These are phyloP conservation scores for Earliella scabrosa DNA, from an alignment of 1,284 basidiomycete species.

Conservation along the genomic window DNA sequence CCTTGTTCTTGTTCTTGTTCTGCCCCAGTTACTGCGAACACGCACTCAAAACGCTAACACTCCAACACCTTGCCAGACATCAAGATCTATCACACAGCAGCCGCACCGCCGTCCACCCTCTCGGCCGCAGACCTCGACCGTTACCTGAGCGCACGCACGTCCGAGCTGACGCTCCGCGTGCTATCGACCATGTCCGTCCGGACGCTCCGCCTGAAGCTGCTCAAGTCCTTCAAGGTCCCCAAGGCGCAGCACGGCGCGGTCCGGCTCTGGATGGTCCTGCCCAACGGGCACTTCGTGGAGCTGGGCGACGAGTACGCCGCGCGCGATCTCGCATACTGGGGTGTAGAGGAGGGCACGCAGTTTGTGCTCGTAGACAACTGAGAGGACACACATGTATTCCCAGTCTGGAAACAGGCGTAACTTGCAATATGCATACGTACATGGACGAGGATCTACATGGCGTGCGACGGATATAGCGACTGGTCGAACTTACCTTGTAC, in stretches of 20 bases:
- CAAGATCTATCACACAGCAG: slow-evolving; percentile 14
- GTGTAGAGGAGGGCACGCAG: slow-evolving; percentile 56
- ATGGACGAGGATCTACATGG: background rate
- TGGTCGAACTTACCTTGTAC: too few species aligned
- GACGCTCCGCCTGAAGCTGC: slow-evolving; percentile 46
- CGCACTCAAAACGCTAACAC: background rate
- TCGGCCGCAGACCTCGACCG: slow-evolving; percentile 1
- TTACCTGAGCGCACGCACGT: slow-evolving; percentile 4
- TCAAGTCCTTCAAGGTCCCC: slow-evolving; percentile 37
- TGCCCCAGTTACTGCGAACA: slow-evolving; percentile 21
- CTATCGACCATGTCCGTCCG: slow-evolving; percentile 70
- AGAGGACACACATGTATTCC: background rate
- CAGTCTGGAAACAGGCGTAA: background rate
- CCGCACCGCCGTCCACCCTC: slow-evolving; percentile 28
- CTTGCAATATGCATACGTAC: too few species aligned
- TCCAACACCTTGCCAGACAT: slow-evolving; percentile 20
- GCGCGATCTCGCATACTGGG: slow-evolving; percentile 70
- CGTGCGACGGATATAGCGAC: background rate
- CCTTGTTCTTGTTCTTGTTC: slow-evolving; percentile 1
- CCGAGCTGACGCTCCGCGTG: slow-evolving; percentile 45
- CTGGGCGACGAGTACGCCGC: slow-evolving; percentile 50
- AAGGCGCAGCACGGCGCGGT: slow-evolving; percentile 36
- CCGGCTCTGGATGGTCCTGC: slow-evolving; percentile 59
- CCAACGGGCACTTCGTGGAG: slow-evolving; percentile 47
- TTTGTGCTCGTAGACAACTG: slow-evolving; percentile 11